A percentile compares a stretch with the other conserved stretches of the same genome.
These are phyloP conservation scores for Conringia planisiliqua DNA, from an alignment of 345 rosid genomes.

Conservation along the genomic window DNA sequence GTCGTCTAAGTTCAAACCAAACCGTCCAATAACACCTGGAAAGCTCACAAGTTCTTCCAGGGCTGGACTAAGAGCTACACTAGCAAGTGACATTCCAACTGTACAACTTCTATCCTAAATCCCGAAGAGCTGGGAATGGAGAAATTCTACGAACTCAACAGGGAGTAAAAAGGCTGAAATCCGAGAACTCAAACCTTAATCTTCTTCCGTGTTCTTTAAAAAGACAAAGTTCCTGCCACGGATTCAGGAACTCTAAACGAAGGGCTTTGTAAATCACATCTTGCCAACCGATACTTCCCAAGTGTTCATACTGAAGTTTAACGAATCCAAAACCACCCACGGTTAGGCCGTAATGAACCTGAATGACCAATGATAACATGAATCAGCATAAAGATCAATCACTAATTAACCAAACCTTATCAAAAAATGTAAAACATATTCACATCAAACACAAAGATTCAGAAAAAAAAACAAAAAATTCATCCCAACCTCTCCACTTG, in stretches of 20 bases:
- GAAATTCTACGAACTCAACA: not conserved
- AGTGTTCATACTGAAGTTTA: not conserved
- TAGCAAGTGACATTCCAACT: constrained; percentile 49
- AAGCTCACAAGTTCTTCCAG: constrained; percentile 45
- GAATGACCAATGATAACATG: constrained; percentile 11
- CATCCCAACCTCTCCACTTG: constrained; percentile 13
- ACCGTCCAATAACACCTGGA: constrained; percentile 31
- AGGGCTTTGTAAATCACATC: constrained; percentile 30
- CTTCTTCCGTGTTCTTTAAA: constrained; percentile 25
- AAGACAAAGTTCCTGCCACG: constrained; percentile 34
- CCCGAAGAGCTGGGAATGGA: constrained; percentile 11
- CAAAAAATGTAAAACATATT: not conserved
- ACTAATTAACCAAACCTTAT: not conserved
- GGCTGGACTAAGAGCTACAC: constrained; percentile 58
- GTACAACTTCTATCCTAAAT: constrained; percentile 25
- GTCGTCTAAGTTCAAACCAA: constrained; percentile 36
- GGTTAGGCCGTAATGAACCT: constrained; percentile 23
- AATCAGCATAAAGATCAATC: not conserved
- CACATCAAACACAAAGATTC: not conserved
- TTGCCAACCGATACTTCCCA: constrained; percentile 12
- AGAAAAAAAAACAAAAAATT: not conserved
- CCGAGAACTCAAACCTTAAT: constrained; percentile 17
- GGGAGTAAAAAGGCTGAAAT: constrained; percentile 12
- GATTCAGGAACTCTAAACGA: constrained; percentile 36
- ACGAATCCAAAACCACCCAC: not conserved